Percentiles rank a stretch among this genome's conserved stretches.
These are phyloP conservation scores for Ascomycota sp. DNA, from an alignment of 2,329 filamentous ascomycete genomes.

Conservation along the genomic window DNA sequence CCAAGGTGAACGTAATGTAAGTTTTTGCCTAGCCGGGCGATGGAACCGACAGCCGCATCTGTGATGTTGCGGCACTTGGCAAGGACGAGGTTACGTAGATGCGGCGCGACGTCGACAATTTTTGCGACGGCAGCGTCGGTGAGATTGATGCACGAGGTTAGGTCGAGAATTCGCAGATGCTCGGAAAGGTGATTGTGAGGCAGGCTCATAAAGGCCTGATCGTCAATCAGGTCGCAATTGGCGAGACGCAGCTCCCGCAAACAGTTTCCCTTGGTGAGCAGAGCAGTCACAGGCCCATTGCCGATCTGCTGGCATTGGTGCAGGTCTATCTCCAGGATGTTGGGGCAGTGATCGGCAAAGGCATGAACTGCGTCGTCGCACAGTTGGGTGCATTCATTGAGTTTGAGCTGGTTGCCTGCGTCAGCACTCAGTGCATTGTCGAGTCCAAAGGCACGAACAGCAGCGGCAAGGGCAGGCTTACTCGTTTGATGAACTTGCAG, in stretches of 20 bases:
- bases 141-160: conserved; percentile 71
- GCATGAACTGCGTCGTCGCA: conserved; percentile 66
- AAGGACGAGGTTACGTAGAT: conserved; percentile 78
- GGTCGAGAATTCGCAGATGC: conserved; percentile 75
- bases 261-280: conserved; percentile 58
- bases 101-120: conserved; percentile 71
- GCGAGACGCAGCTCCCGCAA: conserved; percentile 81
- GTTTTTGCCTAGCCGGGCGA: conserved; percentile 81
- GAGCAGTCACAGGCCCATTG: conserved; percentile 62
- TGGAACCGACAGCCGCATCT: conserved; percentile 69
- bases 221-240: conserved; percentile 67
- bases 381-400: conserved; percentile 78
- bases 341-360: conserved; percentile 73
- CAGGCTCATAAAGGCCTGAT: conserved; percentile 69
- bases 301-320: conserved; percentile 67
- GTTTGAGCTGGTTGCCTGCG: conserved; percentile 45
- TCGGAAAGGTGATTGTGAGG: conserved; percentile 54
- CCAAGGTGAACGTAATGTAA: conserved; percentile 91
- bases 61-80: conserved; percentile 91
- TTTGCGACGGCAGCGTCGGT: conserved; percentile 75
- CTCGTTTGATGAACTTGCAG: conserved; percentile 73
- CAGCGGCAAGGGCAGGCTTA: conserved; percentile 20
- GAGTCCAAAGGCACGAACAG: neutral
- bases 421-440: neutral
- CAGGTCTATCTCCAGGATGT: conserved; percentile 90